phyloP scores from a whole-genome alignment of 208 protist genomes.

The Acanthamoeba royreba region DNA sequence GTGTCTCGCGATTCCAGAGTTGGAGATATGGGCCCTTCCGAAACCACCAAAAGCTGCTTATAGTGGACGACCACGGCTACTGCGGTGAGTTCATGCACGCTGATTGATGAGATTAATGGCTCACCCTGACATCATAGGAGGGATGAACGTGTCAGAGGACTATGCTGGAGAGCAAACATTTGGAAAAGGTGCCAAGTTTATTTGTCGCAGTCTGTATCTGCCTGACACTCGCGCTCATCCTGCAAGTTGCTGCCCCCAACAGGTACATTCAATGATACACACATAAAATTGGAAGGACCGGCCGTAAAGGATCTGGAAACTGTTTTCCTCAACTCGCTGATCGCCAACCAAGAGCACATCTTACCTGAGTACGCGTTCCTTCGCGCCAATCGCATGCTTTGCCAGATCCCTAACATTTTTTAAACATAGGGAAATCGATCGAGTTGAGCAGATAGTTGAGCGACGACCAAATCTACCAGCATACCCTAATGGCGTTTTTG shows the following conservation, averaged over 20 bases:
- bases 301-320: slow-evolving; percentile 46
- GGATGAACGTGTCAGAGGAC: slow-evolving; percentile 47
- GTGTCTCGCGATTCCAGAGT: neutral
- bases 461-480: neutral
- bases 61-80: slow-evolving; percentile 60
- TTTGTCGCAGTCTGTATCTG: too few species aligned
- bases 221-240: too few species aligned
- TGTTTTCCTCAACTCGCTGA: slow-evolving; percentile 49
- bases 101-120: neutral
- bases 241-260: too few species aligned
- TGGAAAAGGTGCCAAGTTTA: slow-evolving; percentile 52
- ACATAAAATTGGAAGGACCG: slow-evolving; percentile 61
- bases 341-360: slow-evolving; percentile 42
- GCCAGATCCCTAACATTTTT: neutral
- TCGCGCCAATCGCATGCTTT: too few species aligned
- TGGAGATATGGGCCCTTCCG: slow-evolving; percentile 35
- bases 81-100: slow-evolving; percentile 62
- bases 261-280: slow-evolving; percentile 59
- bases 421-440: neutral
- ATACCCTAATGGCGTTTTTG: neutral
- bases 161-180: slow-evolving; percentile 48
- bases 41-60: slow-evolving; percentile 66
- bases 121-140: too few species aligned
- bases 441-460: neutral
- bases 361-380: neutral